Percentiles rank a stretch among this genome's conserved stretches.
Evolutionary conservation across 2,329 filamentous ascomycete genomes (phyloP).

Genomic region (Colletotrichum endophyticum): DNA sequence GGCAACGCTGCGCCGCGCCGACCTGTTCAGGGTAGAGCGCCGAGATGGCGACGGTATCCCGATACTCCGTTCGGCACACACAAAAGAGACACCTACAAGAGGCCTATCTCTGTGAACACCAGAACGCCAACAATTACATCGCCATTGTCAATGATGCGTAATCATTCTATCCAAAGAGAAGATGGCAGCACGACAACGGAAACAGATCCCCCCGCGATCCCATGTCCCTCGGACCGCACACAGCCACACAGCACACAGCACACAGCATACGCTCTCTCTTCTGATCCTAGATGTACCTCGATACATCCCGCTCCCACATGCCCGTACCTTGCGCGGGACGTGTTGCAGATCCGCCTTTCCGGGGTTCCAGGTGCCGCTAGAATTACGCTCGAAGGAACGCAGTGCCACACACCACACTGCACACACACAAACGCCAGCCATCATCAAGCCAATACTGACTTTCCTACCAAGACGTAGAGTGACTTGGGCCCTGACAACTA

Average conservation of each 20-base stretch:
- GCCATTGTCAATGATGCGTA: neutral
- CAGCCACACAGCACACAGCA: neutral
- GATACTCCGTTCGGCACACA: neutral
- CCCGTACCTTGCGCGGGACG: constrained; percentile 7
- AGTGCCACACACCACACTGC: neutral
- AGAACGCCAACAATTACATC: neutral
- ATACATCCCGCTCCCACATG: constrained; percentile 5
- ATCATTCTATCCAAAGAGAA: neutral
- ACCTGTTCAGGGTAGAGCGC: neutral
- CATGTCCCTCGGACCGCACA: neutral
- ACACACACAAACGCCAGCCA: neutral
- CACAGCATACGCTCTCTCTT: neutral
- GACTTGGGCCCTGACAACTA: neutral
- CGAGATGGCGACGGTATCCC: neutral
- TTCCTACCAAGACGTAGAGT: neutral
- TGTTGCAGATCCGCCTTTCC: constrained; percentile 19
- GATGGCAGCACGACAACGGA: neutral
- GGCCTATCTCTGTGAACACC: no score
- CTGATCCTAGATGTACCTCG: neutral
- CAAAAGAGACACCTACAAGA: no score
- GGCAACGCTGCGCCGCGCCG: neutral
- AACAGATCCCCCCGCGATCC: neutral
- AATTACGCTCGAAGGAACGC: neutral
- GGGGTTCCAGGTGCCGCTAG: constrained; percentile 17
- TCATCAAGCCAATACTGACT: neutral